These are phyloP conservation scores for Juglanconis oblonga DNA, from an alignment of 2,329 filamentous ascomycete species.

Conservation along the genomic window DNA sequence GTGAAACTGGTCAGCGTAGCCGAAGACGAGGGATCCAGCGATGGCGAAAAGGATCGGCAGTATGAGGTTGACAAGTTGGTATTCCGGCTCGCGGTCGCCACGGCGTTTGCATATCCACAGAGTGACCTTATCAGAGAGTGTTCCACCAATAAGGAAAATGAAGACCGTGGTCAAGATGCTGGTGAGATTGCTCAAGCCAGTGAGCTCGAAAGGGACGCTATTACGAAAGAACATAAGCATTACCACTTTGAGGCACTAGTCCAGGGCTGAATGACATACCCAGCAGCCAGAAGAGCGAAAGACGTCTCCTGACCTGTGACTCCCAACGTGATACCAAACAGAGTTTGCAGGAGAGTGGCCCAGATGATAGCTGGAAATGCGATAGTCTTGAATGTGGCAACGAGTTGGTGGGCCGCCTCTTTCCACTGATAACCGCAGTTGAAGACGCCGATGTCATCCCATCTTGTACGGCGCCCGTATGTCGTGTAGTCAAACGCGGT, in stretches of 20 bases:
- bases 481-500: slow-evolving; percentile 25
- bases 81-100: not conserved
- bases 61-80: not conserved
- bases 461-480: slow-evolving; percentile 25
- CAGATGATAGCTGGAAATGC: slow-evolving; percentile 32
- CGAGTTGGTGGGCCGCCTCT: slow-evolving; percentile 21
- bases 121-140: not conserved
- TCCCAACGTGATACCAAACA: slow-evolving; percentile 26
- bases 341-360: slow-evolving; percentile 27
- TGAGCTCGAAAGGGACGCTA: not conserved
- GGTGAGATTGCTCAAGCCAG: not conserved
- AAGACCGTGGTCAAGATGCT: not conserved
- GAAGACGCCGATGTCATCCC: slow-evolving; percentile 31
- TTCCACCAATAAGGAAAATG: slow-evolving; percentile 1
- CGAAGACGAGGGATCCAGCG: not conserved
- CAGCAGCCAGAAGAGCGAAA: slow-evolving; percentile 24
- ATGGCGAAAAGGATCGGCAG: not conserved
- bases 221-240: not conserved
- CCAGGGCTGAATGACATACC: slow-evolving; percentile 7
- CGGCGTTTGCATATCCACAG: slow-evolving; percentile 12
- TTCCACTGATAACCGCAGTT: slow-evolving; percentile 26
- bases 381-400: slow-evolving; percentile 28
- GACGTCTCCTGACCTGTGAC: slow-evolving; percentile 24
- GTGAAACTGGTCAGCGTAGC: not conserved
- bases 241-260: too few relatives aligned